Conservation (phyloP, 345 rosid species). For the Diplotaxis tenuifolia region DNA sequence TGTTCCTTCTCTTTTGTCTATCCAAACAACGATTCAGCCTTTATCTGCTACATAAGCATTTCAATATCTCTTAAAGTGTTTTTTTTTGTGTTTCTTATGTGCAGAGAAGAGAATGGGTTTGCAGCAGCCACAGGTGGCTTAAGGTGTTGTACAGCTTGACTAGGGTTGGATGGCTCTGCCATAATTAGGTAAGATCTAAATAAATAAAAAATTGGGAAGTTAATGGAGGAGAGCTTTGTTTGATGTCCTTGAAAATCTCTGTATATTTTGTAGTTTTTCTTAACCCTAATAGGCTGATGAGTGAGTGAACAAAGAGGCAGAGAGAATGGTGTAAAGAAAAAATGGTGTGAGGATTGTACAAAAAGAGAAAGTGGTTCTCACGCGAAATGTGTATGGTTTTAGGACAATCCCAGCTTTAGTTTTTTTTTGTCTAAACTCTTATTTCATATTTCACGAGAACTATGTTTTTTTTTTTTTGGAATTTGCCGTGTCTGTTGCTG, state of each 20-base stretch:
- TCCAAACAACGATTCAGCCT: too few relatives aligned
- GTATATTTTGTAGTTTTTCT: too few relatives aligned
- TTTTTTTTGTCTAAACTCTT: constrained; percentile 16
- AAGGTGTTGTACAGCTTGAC: constrained; percentile 38
- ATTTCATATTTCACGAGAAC: not conserved
- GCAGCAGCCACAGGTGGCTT: constrained; percentile 32
- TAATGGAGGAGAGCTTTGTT: too few relatives aligned
- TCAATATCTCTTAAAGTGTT: not conserved
- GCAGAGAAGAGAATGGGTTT: constrained; percentile 39
- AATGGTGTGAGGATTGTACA: constrained; percentile 44
- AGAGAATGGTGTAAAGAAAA: constrained; percentile 47
- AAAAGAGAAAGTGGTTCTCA: constrained; percentile 42
- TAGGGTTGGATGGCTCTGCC: constrained; percentile 40
- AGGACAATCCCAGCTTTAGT: constrained; percentile 29
- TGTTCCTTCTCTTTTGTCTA: not conserved
- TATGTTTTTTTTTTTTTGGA: not conserved
- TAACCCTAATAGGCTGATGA: constrained; percentile 30
- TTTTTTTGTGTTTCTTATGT: not conserved
- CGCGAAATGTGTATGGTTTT: constrained; percentile 44
- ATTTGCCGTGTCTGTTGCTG: not conserved
- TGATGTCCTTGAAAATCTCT: too few relatives aligned
- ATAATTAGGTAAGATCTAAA: constrained; percentile 45
- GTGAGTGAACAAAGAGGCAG: constrained; percentile 33
- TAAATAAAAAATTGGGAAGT: too few relatives aligned
- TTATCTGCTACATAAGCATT: not conserved